phyloP scores from a whole-genome alignment of 257 asterid genomes.

The Solanum appendiculatum region DNA sequence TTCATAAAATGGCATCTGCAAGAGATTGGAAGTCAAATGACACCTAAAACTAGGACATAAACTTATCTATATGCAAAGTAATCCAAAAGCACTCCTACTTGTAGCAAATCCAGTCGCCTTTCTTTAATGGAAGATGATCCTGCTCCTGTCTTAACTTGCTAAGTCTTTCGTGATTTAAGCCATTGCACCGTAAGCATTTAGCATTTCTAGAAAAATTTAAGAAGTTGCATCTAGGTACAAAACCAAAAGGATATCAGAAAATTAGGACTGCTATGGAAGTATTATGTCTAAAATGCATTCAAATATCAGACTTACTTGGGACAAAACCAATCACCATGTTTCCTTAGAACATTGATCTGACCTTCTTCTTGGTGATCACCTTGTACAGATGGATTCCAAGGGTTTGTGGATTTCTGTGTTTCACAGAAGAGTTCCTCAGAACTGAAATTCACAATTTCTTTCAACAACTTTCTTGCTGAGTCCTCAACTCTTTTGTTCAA shows the following conservation, averaged over 20 bases:
- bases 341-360: constrained; percentile 25
- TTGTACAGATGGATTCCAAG: constrained; percentile 15
- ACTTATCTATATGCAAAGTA: not conserved
- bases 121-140: constrained; percentile 71
- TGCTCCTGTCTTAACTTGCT: constrained; percentile 45
- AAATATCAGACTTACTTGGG: constrained; percentile 45
- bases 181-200: constrained; percentile 65
- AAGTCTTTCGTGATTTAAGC: constrained; percentile 41
- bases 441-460: constrained; percentile 53
- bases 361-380: constrained; percentile 23
- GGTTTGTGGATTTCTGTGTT: constrained; percentile 10
- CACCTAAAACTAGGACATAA: not conserved
- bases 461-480: constrained; percentile 62
- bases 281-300: not conserved
- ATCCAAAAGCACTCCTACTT: constrained; percentile 29
- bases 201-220: constrained; percentile 63
- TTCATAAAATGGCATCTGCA: constrained; percentile 86
- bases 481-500: constrained; percentile 47
- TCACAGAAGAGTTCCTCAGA: constrained; percentile 23
- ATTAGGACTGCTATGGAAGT: not conserved
- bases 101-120: constrained; percentile 90
- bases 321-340: constrained; percentile 85
- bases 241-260: not conserved
- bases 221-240: constrained; percentile 62
- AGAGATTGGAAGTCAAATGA: constrained; percentile 1